Conservation (phyloP, 192 early-diverging fungal species). For the Gaertneriomyces semiglobifer region DNA sequence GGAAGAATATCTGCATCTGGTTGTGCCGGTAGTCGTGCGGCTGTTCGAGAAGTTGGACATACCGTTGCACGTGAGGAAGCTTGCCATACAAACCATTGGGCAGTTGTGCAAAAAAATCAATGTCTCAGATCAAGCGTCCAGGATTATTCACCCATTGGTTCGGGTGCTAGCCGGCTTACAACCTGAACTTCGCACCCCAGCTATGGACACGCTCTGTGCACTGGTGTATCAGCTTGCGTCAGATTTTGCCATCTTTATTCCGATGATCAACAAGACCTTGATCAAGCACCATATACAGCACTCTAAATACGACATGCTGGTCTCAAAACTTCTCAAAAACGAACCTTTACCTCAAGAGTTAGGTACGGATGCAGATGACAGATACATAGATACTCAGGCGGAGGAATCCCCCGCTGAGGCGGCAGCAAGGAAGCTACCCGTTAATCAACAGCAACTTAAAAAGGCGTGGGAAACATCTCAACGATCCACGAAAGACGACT, state of each 20-base stretch:
- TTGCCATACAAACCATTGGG: constrained; percentile 69
- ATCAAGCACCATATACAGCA: constrained; percentile 63
- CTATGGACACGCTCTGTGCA: constrained; percentile 79
- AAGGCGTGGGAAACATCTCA: constrained; percentile 86
- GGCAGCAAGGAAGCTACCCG: constrained; percentile 68
- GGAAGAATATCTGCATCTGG: constrained; percentile 88
- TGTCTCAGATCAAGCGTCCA: constrained; percentile 79
- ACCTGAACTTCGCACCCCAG: constrained; percentile 54
- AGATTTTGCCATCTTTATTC: constrained; percentile 85
- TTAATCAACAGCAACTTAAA: constrained; percentile 81
- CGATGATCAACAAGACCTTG: constrained; percentile 73
- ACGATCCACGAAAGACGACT: constrained; percentile 85
- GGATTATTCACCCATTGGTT: constrained; percentile 81
- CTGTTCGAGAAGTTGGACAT: constrained; percentile 72
- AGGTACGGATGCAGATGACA: constrained; percentile 43
- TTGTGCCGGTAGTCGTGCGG: constrained; percentile 78
- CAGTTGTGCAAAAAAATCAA: constrained; percentile 73
- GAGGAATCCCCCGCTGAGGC: constrained; percentile 41
- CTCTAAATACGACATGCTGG: constrained; percentile 69
- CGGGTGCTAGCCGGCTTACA: constrained; percentile 58
- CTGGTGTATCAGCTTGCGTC: constrained; percentile 79
- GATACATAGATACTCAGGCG: constrained; percentile 18
- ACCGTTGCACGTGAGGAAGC: constrained; percentile 56
- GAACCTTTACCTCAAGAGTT: constrained; percentile 71
- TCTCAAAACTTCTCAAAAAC: constrained; percentile 68